Conservation (phyloP, 2,329 filamentous ascomycete species). For the Alternaria sp. region DNA sequence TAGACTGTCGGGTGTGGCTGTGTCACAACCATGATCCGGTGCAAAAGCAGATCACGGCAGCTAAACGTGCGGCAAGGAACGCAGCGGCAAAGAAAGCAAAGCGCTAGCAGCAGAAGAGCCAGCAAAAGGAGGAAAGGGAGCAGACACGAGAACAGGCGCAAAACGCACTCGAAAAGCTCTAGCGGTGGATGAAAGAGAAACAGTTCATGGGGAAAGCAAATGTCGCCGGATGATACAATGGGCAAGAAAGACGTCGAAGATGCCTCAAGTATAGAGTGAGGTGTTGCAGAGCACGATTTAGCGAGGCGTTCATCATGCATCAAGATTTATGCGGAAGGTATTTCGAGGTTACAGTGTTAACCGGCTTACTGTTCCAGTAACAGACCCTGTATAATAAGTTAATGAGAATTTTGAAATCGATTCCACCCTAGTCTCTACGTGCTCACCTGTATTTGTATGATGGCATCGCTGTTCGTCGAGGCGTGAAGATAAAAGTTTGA, state of each 20-base stretch:
- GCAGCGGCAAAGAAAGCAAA: background rate
- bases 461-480: background rate
- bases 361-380: background rate
- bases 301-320: background rate
- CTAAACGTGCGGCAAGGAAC: background rate
- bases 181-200: background rate
- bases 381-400: background rate
- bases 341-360: background rate
- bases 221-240: background rate
- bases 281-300: background rate
- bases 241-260: background rate
- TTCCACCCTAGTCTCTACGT: background rate
- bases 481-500: background rate
- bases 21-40: conserved; percentile 2
- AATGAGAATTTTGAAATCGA: background rate
- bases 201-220: background rate
- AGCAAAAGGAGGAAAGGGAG: background rate
- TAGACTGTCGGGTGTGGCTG: background rate
- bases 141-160: background rate
- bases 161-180: background rate
- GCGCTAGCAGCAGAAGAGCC: background rate
- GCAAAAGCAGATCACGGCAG: background rate
- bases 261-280: background rate
- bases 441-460: background rate
- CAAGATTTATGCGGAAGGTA: background rate